phyloP scores from a whole-genome alignment of 2,329 filamentous ascomycete genomes.

The Ceratocystis eucalypticola region DNA sequence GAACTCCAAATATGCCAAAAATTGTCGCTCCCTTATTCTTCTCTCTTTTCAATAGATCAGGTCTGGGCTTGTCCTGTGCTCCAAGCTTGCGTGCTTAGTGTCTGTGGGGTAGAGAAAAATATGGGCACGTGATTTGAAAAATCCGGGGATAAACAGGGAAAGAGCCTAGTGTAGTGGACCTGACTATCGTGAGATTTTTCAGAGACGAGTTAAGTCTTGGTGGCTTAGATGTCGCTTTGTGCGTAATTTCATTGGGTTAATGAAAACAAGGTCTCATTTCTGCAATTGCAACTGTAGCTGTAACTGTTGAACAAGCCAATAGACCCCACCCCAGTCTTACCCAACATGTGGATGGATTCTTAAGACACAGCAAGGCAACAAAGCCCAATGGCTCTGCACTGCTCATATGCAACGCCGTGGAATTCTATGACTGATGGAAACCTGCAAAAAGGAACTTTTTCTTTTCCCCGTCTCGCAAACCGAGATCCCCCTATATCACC shows the following conservation, averaged over 20 bases:
- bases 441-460: background rate
- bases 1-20: background rate
- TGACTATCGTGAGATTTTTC: background rate
- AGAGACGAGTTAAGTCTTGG: background rate
- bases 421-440: constrained; percentile 6
- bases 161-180: background rate
- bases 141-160: background rate
- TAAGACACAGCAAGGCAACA: background rate
- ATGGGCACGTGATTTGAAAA: constrained; percentile 2
- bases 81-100: background rate
- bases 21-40: background rate
- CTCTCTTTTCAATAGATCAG: background rate
- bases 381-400: background rate
- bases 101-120: background rate
- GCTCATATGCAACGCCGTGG: background rate
- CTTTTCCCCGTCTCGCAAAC: background rate
- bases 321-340: background rate
- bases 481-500: background rate
- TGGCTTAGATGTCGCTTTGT: background rate
- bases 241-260: background rate
- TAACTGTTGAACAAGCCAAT: background rate
- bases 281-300: background rate
- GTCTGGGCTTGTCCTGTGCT: background rate
- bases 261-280: background rate
- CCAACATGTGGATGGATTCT: background rate